Conservation (phyloP, 306 rosid species). For the Cicer pinnatifidum region DNA sequence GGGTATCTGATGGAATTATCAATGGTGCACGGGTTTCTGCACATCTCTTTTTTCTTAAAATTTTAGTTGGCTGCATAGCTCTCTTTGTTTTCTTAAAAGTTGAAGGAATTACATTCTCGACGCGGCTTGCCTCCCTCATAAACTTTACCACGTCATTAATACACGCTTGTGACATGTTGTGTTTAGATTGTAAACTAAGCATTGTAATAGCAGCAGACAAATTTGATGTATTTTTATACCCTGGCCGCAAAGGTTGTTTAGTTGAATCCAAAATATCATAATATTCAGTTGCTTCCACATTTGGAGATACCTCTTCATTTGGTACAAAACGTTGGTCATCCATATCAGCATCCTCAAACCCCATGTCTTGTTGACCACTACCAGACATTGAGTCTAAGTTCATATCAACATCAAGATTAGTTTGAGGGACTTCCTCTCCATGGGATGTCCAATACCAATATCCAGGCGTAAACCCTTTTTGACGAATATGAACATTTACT, state of each 20-base stretch:
- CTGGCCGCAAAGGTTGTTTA: not conserved
- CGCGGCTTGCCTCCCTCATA: not conserved
- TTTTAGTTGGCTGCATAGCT: not conserved
- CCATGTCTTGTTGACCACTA: not conserved
- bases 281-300: not conserved
- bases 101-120: not conserved
- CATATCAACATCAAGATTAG: not conserved
- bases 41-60: not conserved
- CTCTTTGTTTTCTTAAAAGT: not conserved
- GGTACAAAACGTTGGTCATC: not conserved
- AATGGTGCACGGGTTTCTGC: not conserved
- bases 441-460: conserved; percentile 30
- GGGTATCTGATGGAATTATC: not conserved
- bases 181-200: conserved; percentile 21
- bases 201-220: not conserved
- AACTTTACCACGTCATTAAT: conserved; percentile 11
- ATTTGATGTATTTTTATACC: not conserved
- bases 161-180: conserved; percentile 28
- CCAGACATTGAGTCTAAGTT: not conserved
- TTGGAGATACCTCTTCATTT: not conserved
- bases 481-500: conserved; percentile 28
- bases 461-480: conserved; percentile 18
- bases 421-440: conserved; percentile 13
- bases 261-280: not conserved
- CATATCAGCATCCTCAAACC: not conserved